Conservation (phyloP, 1,139 yeast genomes). For the Wickerhamomyces sp. region DNA sequence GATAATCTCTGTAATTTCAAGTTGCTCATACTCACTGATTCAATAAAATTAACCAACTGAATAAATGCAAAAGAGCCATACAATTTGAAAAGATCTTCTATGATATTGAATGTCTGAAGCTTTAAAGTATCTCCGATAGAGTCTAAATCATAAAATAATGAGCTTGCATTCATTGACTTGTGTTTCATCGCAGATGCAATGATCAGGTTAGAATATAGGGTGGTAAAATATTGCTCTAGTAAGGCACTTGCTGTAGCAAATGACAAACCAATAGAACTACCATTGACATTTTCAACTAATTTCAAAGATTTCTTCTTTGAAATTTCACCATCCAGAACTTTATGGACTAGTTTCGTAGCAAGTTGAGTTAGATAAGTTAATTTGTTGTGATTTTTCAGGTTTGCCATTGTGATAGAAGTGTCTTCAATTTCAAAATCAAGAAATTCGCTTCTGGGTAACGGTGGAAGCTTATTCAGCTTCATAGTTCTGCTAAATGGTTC, state of each 20-base stretch:
- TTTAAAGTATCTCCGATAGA: conserved; percentile 15
- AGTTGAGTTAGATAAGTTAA: conserved; percentile 11
- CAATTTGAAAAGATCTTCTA: conserved; percentile 25
- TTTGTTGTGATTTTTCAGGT: conserved; percentile 13
- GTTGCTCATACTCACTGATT: conserved; percentile 26
- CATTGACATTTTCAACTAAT: conserved; percentile 6
- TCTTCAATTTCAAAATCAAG: conserved; percentile 11
- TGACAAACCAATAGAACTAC: conserved; percentile 17
- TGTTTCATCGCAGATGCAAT: conserved; percentile 26
- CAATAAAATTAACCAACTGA: conserved; percentile 31
- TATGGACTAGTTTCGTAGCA: conserved; percentile 7
- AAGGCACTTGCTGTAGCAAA: conserved; percentile 27
- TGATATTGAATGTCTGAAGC: conserved; percentile 19
- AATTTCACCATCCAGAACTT: conserved; percentile 6
- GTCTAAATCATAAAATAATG: conserved; percentile 17
- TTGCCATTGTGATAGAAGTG: conserved; percentile 9
- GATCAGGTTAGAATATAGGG: conserved; percentile 29
- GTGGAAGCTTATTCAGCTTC: conserved; percentile 17
- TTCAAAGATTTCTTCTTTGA: conserved; percentile 4
- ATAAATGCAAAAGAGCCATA: conserved; percentile 36
- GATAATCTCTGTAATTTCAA: conserved; percentile 29
- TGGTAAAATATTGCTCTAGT: conserved; percentile 28
- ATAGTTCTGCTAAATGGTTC: conserved; percentile 6
- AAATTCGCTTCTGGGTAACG: conserved; percentile 22
- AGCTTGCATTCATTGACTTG: conserved; percentile 10